Evolutionary conservation across 1,284 basidiomycete species (phyloP).

Genomic region (Agaricales sp.): DNA sequence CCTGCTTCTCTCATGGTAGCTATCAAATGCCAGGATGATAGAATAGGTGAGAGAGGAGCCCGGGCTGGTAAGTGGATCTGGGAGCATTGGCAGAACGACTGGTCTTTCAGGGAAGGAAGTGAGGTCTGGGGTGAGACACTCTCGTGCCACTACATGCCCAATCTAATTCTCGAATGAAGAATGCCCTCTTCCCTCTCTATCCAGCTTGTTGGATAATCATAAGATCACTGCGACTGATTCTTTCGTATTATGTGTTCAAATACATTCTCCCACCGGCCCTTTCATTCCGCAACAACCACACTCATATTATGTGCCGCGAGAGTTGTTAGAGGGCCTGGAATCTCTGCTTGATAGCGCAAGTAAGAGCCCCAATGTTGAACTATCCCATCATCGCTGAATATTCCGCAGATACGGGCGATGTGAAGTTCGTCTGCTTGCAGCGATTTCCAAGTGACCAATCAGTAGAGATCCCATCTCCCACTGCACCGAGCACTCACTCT

Average conservation of each 20-base stretch:
- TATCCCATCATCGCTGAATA: neutral
- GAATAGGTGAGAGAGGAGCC: conserved; percentile 48
- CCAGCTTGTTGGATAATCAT: conserved; percentile 47
- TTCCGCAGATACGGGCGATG: conserved; percentile 34
- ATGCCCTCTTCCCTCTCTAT: conserved; percentile 54
- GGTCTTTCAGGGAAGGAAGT: conserved; percentile 53
- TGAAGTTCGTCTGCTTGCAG: conserved; percentile 63
- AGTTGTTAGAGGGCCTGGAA: conserved; percentile 52
- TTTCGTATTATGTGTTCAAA: conserved; percentile 60
- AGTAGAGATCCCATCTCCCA: conserved; percentile 20
- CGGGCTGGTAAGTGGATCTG: conserved; percentile 60
- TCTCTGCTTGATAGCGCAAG: conserved; percentile 54
- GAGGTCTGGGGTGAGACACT: conserved; percentile 56
- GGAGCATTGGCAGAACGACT: conserved; percentile 57
- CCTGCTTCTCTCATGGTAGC: conserved; percentile 62
- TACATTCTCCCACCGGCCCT: conserved; percentile 56
- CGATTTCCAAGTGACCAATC: conserved; percentile 26
- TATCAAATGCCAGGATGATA: conserved; percentile 56
- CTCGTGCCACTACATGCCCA: conserved; percentile 2
- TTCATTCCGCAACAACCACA: conserved; percentile 57
- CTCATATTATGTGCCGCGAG: conserved; percentile 52
- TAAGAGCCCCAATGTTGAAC: conserved; percentile 23
- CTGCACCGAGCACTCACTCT: conserved; percentile 13
- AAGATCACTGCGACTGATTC: conserved; percentile 51
- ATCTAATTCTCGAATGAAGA: conserved; percentile 25